These are phyloP conservation scores for Stachybotrys echinatus DNA, from an alignment of 2,329 filamentous ascomycete species.

Conservation along the genomic window DNA sequence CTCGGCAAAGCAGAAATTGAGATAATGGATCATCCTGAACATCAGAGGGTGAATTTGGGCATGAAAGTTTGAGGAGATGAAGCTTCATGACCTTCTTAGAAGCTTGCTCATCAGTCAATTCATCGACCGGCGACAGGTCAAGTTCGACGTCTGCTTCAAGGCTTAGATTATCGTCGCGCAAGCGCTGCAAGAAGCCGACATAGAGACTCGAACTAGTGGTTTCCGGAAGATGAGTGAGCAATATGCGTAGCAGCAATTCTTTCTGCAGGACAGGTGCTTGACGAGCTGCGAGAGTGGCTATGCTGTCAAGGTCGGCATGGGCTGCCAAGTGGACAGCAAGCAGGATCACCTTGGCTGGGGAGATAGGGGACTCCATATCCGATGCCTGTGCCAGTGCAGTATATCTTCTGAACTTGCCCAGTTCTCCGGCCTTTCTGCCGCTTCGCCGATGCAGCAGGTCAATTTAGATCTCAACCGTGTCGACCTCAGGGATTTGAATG, in stretches of 20 bases:
- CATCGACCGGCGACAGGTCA: slow-evolving; percentile 50
- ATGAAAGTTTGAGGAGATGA: slow-evolving; percentile 52
- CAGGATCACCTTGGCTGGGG: slow-evolving; percentile 64
- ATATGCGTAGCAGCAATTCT: slow-evolving; percentile 63
- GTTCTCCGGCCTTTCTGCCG: background rate
- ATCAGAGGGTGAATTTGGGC: slow-evolving; percentile 40
- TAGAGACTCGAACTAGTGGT: slow-evolving; percentile 59
- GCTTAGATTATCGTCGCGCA: slow-evolving; percentile 44
- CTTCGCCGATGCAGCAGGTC: background rate
- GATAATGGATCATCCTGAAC: slow-evolving; percentile 50
- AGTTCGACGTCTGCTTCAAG: slow-evolving; percentile 37
- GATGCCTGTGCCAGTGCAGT: background rate
- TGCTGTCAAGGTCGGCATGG: slow-evolving; percentile 56
- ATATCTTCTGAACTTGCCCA: background rate
- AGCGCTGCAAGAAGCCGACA: slow-evolving; percentile 51
- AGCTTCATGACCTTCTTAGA: slow-evolving; percentile 60
- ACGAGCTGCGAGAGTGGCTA: slow-evolving; percentile 54
- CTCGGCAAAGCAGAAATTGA: slow-evolving; percentile 62
- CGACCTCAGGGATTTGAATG: too few relatives aligned
- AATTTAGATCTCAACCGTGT: too few relatives aligned
- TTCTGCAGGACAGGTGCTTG: slow-evolving; percentile 54
- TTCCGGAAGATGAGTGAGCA: slow-evolving; percentile 75
- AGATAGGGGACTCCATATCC: slow-evolving; percentile 36
- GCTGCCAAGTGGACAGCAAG: slow-evolving; percentile 67
- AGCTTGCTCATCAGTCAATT: slow-evolving; percentile 58